phyloP scores from a whole-genome alignment of 1,139 yeast genomes.

The Magnusiomyces tetraspermus region DNA sequence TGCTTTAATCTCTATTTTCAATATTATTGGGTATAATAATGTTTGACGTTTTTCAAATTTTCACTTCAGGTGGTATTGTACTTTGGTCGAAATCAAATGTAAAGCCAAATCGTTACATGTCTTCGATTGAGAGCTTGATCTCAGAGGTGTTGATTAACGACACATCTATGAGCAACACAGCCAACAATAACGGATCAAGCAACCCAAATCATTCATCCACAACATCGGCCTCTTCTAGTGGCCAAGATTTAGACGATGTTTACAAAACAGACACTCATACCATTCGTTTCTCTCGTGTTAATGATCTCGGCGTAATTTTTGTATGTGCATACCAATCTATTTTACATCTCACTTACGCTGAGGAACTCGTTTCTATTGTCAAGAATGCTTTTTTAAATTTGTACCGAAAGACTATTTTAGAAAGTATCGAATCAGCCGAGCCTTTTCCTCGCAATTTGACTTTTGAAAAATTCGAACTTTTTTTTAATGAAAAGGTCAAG shows the following conservation, averaged over 20 bases:
- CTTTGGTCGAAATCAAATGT: slow-evolving; percentile 43
- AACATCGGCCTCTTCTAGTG: slow-evolving; percentile 8
- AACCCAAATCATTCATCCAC: slow-evolving; percentile 9
- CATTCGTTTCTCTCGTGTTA: slow-evolving; percentile 31
- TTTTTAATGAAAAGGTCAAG: slow-evolving; percentile 23
- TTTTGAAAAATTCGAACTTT: slow-evolving; percentile 26
- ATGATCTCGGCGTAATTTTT: slow-evolving; percentile 31
- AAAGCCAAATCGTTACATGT: slow-evolving; percentile 26
- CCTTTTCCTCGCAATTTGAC: slow-evolving; percentile 20
- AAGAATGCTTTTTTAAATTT: slow-evolving; percentile 30
- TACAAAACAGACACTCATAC: slow-evolving; percentile 30
- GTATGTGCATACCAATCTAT: slow-evolving; percentile 32
- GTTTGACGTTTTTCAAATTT: slow-evolving; percentile 49
- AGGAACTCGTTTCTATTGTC: slow-evolving; percentile 30
- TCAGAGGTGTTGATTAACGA: slow-evolving; percentile 36
- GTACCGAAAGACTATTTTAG: slow-evolving; percentile 23
- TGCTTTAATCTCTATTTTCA: too few relatives aligned
- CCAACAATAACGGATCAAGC: neutral
- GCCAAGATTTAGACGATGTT: slow-evolving; percentile 14
- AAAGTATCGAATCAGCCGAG: slow-evolving; percentile 12
- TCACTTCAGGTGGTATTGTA: slow-evolving; percentile 51
- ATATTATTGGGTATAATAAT: slow-evolving; percentile 23
- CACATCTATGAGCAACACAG: slow-evolving; percentile 2
- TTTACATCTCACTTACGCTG: slow-evolving; percentile 30
- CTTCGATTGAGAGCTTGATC: slow-evolving; percentile 42